These are phyloP conservation scores for Afroboletus lepidellus DNA, from an alignment of 1,284 basidiomycete genomes.

Conservation along the genomic window DNA sequence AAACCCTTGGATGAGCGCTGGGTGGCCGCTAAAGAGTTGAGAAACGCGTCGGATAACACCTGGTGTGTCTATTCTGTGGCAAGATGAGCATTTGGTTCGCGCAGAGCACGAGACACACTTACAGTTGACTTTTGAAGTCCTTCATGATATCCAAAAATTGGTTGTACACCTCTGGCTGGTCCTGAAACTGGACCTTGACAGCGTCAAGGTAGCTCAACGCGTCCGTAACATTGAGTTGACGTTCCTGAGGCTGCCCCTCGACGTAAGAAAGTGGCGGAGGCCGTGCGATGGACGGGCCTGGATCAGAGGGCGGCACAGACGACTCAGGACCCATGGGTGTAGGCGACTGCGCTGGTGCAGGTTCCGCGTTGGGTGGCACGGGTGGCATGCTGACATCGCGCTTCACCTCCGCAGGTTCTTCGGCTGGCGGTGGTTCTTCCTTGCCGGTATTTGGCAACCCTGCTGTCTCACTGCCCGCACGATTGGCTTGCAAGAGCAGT, in stretches of 20 bases:
- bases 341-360: slow-evolving; percentile 16
- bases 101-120: slow-evolving; percentile 32
- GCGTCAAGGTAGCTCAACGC: slow-evolving; percentile 93
- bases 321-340: slow-evolving; percentile 12
- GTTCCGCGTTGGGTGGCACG: slow-evolving; percentile 11
- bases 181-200: slow-evolving; percentile 86
- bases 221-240: slow-evolving; percentile 78
- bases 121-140: slow-evolving; percentile 93
- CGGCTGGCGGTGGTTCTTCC: slow-evolving; percentile 10
- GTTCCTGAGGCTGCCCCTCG: slow-evolving; percentile 33
- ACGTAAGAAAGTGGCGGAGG: slow-evolving; percentile 24
- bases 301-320: slow-evolving; percentile 2
- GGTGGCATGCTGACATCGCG: slow-evolving; percentile 29
- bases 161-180: slow-evolving; percentile 92
- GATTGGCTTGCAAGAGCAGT: slow-evolving; percentile 15
- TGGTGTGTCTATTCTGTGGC: slow-evolving; percentile 90
- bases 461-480: neutral
- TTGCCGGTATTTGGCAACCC: slow-evolving; percentile 5
- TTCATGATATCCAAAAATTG: slow-evolving; percentile 98
- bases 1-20: slow-evolving; percentile 92
- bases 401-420: slow-evolving; percentile 14
- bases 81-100: slow-evolving; percentile 6
- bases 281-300: slow-evolving; percentile 5
- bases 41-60: slow-evolving; percentile 96
- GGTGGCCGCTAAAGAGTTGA: slow-evolving; percentile 89